A percentile compares a stretch with the other conserved stretches of the same genome.
phyloP scores from a whole-genome alignment of 2,329 filamentous ascomycete genomes.

The Mycogone perniciosa region DNA sequence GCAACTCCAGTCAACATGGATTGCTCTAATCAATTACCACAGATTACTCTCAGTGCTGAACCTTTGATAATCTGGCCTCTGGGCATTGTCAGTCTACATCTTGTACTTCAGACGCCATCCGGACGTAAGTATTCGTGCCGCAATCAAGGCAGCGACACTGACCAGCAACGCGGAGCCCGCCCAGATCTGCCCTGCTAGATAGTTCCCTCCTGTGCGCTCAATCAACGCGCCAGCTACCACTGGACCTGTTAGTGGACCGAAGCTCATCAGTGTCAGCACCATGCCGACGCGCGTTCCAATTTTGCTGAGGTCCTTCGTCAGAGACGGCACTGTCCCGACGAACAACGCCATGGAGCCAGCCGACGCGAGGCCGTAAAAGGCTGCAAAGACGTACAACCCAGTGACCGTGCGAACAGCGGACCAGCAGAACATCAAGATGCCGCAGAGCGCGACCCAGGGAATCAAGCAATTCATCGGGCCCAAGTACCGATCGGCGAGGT shows the following conservation, averaged over 20 bases:
- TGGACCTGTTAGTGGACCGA: conserved; percentile 24
- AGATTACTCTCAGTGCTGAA: no score
- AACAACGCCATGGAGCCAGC: conserved; percentile 46
- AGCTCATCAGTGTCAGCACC: conserved; percentile 27
- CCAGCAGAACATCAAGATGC: background rate
- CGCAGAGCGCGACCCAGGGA: background rate
- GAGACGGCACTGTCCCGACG: conserved; percentile 37
- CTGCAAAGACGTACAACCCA: background rate
- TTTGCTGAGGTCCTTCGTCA: conserved; percentile 10
- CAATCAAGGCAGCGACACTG: no score
- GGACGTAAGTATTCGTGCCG: no score
- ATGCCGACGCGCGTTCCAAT: conserved; percentile 30
- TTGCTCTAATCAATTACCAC: no score
- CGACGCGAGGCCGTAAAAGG: conserved; percentile 44
- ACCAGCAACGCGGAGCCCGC: no score
- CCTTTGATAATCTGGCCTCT: no score
- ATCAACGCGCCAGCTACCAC: conserved; percentile 3
- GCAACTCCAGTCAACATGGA: no score
- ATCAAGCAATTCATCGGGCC: background rate
- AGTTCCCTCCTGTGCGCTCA: no score
- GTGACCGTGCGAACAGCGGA: background rate
- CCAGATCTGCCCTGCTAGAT: no score
- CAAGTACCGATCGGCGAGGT: background rate
- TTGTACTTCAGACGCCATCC: no score
- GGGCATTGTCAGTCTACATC: no score